Evolutionary conservation across 805 yeast species (phyloP), one percentile per base, ranked within the genome.

Genomic region (Kurtzmaniella fragi): DNA sequence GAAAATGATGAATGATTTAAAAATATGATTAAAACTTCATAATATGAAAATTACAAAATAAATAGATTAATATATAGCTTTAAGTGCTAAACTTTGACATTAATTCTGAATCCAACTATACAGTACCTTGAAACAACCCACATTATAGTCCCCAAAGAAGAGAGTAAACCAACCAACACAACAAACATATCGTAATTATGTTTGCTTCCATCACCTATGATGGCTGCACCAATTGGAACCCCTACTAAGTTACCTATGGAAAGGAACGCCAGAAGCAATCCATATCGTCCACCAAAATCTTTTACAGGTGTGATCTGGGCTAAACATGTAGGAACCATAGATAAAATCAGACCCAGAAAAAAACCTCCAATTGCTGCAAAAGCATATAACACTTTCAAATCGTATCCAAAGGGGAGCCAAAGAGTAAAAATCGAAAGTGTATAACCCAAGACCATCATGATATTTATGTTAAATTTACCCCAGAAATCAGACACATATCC

Each of bases 221-320:
- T 52, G 33, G 52, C 53, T 27, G 64, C 58, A 9, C 62, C 67
- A 15, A 60, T 47, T 5, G 67, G 66, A n/a, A 62, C 48, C 15
- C 64, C 66, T 35, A 61, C 50, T 11, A 62, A 49, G 39, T 61
- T 62, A 10, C 63, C 67, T 26, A 58, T 34, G 38, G 63, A 56
- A 26, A 59, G 47, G 34, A 54, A 48, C 20, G 60, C 52, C 41
- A 61, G 57, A 36, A 64, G 50, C 17, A 62, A 42, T 1, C 70
- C 68, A 40, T 64, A 64, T 28, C 58, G 55, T 34, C 58, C 59
- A 28, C 70, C 70, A 41, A 65, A 59, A 35, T 62, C 57, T 34
- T 56, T 52, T 10, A 59, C 70, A 6, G 57, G 56, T 15, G 82
- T 74, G 25, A 84, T 77, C 34, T 75, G 74, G 0, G 84, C 75